Evolutionary conservation across 805 yeast genomes (phyloP).

Genomic region (Maudiozyma serrabonitensis): DNA sequence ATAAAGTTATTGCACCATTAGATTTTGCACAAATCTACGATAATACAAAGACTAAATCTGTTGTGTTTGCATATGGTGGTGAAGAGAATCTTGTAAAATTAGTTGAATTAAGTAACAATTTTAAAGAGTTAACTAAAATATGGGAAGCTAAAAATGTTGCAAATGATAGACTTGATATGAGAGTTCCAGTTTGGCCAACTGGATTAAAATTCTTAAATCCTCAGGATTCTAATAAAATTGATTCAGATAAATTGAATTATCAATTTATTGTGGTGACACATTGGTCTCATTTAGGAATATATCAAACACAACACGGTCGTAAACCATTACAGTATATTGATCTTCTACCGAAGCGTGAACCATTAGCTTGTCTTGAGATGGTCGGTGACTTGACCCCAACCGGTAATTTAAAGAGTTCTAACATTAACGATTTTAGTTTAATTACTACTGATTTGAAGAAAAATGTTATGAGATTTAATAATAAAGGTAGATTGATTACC

Average conservation of each 20-base stretch:
- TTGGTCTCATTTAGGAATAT: slow-evolving; percentile 50
- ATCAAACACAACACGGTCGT: slow-evolving; percentile 58
- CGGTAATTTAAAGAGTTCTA: slow-evolving; percentile 15
- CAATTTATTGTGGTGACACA: slow-evolving; percentile 55
- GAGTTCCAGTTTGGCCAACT: slow-evolving; percentile 73
- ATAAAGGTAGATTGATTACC: slow-evolving; percentile 48
- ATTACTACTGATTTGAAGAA: slow-evolving; percentile 67
- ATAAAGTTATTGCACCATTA: slow-evolving; percentile 36
- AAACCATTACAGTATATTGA: slow-evolving; percentile 45
- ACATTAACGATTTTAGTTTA: slow-evolving; percentile 32
- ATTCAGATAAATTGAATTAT: slow-evolving; percentile 25
- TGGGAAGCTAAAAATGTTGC: slow-evolving; percentile 80
- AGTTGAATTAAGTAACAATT: slow-evolving; percentile 13
- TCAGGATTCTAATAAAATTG: slow-evolving; percentile 28
- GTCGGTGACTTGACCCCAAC: slow-evolving; percentile 8
- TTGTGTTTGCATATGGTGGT: slow-evolving; percentile 73
- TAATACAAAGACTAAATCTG: slow-evolving; percentile 27
- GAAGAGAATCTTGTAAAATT: slow-evolving; percentile 47
- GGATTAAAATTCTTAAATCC: slow-evolving; percentile 36
- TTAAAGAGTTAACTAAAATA: slow-evolving; percentile 28
- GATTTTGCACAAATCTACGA: slow-evolving; percentile 37
- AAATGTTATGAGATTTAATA: slow-evolving; percentile 48
- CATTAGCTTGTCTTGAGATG: slow-evolving; percentile 15
- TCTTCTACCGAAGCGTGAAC: slow-evolving; percentile 23
- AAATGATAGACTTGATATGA: slow-evolving; percentile 63